Evolutionary conservation across 1,284 basidiomycete genomes (phyloP).

Genomic region (Papiliotrema terrestris): DNA sequence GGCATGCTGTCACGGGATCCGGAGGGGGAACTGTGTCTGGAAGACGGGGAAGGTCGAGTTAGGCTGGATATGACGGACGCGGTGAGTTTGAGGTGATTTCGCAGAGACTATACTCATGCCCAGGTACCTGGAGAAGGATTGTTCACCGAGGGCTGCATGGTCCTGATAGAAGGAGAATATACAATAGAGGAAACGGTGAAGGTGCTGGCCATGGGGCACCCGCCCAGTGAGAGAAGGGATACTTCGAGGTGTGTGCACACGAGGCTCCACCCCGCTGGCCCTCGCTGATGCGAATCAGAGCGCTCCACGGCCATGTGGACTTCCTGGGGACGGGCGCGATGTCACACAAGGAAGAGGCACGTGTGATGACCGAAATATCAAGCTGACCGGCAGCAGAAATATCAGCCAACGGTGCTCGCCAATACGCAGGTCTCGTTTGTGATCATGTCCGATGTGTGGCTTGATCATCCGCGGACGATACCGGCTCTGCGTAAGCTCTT

Average conservation of each 20-base stretch:
- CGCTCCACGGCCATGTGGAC: conserved; percentile 89
- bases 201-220: conserved; percentile 93
- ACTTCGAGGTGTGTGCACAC: conserved; percentile 62
- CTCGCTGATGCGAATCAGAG: conserved; percentile 52
- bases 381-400: conserved; percentile 38
- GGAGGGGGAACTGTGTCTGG: conserved; percentile 84
- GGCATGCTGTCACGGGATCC: conserved; percentile 89
- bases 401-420: conserved; percentile 39
- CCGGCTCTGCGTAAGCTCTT: conserved; percentile 77
- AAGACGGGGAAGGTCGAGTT: conserved; percentile 89
- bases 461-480: conserved; percentile 80
- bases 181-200: conserved; percentile 83
- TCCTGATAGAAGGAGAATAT: conserved; percentile 94
- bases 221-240: conserved; percentile 84
- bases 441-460: conserved; percentile 76
- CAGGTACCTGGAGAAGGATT: conserved; percentile 93
- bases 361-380: conserved; percentile 23
- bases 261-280: not conserved
- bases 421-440: conserved; percentile 76
- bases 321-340: conserved; percentile 90
- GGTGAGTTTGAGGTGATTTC: conserved; percentile 53
- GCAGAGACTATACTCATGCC: conserved; percentile 4
- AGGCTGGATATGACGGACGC: conserved; percentile 84
- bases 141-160: conserved; percentile 94
- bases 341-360: conserved; percentile 85